Evolutionary conservation across 495 filamentous ascomycete genomes (phyloP).

Genomic region (Neurospora pannonica): DNA sequence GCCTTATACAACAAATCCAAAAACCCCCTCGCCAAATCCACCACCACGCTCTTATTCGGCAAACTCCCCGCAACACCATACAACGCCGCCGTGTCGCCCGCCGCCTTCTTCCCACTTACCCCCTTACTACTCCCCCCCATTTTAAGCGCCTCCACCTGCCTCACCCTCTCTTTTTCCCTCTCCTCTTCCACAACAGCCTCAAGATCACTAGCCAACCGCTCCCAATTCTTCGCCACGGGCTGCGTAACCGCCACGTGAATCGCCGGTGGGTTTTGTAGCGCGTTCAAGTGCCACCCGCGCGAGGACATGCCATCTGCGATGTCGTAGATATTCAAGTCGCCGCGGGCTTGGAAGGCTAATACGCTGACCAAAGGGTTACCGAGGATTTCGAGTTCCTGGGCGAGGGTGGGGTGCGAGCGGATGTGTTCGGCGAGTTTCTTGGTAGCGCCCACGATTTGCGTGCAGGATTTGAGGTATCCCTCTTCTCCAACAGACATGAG

Average conservation of each 20-base stretch:
- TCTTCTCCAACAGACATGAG: slow-evolving; percentile 79
- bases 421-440: slow-evolving; percentile 78
- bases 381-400: slow-evolving; percentile 65
- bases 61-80: slow-evolving; percentile 94
- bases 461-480: slow-evolving; percentile 82
- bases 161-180: slow-evolving; percentile 54
- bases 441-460: slow-evolving; percentile 75
- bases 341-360: slow-evolving; percentile 67
- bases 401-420: slow-evolving; percentile 51
- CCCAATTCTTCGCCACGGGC: slow-evolving; percentile 71
- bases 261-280: slow-evolving; percentile 83
- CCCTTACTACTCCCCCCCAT: too few relatives aligned
- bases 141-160: slow-evolving; percentile 52
- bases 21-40: slow-evolving; percentile 82
- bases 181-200: slow-evolving; percentile 70
- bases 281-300: slow-evolving; percentile 92
- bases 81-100: slow-evolving; percentile 72
- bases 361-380: slow-evolving; percentile 85
- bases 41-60: slow-evolving; percentile 91
- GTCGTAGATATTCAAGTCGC: slow-evolving; percentile 74
- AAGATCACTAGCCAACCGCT: slow-evolving; percentile 69
- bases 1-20: slow-evolving; percentile 95
- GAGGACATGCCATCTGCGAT: slow-evolving; percentile 73
- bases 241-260: slow-evolving; percentile 94
- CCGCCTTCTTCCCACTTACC: too few relatives aligned